A percentile compares a stretch with the other conserved stretches of the same genome.
Evolutionary conservation across 2,329 filamentous ascomycete species (phyloP).

Genomic region (Mycosphaerella sp.): DNA sequence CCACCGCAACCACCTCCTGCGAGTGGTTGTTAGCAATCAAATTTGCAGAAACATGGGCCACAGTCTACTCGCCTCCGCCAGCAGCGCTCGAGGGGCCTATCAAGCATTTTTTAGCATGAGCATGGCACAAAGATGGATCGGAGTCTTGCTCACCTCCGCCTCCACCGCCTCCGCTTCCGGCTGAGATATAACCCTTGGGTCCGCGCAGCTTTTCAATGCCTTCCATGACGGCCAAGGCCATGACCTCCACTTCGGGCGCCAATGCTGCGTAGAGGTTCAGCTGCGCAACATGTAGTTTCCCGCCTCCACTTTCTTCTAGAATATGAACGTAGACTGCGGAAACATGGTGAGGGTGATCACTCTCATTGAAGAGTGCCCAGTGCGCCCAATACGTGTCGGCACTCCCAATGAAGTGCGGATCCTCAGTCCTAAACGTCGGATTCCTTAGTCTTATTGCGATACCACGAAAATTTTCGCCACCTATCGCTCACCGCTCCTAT

Average conservation of each 20-base stretch:
- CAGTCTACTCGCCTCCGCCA: too few relatives aligned
- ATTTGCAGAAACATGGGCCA: too few relatives aligned
- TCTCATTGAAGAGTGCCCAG: neutral
- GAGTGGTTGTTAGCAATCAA: too few relatives aligned
- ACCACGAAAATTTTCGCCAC: neutral
- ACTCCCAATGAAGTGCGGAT: conserved; percentile 1
- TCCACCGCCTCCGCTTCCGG: too few relatives aligned
- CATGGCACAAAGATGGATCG: neutral
- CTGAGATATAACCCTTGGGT: neutral
- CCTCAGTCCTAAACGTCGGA: neutral
- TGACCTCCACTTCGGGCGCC: neutral
- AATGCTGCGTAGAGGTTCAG: neutral
- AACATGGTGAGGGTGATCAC: neutral
- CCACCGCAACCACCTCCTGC: neutral
- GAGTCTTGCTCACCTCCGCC: neutral
- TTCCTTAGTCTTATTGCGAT: too few relatives aligned
- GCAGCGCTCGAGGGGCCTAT: too few relatives aligned
- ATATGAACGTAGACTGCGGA: neutral
- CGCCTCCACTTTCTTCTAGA: neutral
- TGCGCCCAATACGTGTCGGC: neutral
- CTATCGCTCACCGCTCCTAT: neutral
- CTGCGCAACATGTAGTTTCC: conserved; percentile 1
- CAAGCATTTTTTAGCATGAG: neutral
- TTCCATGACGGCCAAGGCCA: conserved; percentile 2
- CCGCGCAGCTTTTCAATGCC: neutral